phyloP scores from a whole-genome alignment of 257 asterid genomes.

The Coffea canephora region DNA sequence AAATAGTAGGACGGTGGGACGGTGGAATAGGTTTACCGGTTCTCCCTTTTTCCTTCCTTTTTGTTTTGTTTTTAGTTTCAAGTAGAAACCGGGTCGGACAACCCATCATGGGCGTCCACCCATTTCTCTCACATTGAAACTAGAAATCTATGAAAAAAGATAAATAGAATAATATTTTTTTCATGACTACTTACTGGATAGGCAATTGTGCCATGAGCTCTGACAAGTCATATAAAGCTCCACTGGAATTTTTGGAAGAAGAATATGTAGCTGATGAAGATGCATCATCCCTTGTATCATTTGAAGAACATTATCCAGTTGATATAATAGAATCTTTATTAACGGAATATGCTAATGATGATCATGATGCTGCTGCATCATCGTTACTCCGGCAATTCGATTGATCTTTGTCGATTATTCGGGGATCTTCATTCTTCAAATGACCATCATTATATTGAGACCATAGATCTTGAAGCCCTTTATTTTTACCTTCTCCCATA shows the following conservation, averaged over 20 bases:
- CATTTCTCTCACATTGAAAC: not conserved
- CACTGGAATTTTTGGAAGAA: slow-evolving; percentile 34
- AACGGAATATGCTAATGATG: slow-evolving; percentile 25
- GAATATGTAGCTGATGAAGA: slow-evolving; percentile 44
- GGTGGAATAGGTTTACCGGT: too few relatives aligned
- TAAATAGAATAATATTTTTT: not conserved
- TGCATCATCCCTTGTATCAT: slow-evolving; percentile 63
- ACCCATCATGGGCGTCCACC: too few relatives aligned
- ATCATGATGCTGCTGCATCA: slow-evolving; percentile 20
- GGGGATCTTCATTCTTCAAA: slow-evolving; percentile 6
- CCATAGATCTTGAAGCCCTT: slow-evolving; percentile 46
- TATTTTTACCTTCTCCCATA: slow-evolving; percentile 45
- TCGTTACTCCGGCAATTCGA: slow-evolving; percentile 11
- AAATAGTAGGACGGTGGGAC: too few relatives aligned
- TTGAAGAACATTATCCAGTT: slow-evolving; percentile 46
- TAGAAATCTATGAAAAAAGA: not conserved
- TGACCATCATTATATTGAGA: slow-evolving; percentile 19
- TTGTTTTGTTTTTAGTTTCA: too few relatives aligned
- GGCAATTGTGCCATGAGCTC: slow-evolving; percentile 80
- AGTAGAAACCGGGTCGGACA: too few relatives aligned
- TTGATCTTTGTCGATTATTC: slow-evolving; percentile 1
- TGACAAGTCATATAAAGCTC: slow-evolving; percentile 48
- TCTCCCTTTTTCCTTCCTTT: too few relatives aligned
- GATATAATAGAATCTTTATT: slow-evolving; percentile 53
- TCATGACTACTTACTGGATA: slow-evolving; percentile 54